Base-by-base conservation (phyloP, 495 filamentous ascomycete species). In the Penicillium cinerascens region DNA sequence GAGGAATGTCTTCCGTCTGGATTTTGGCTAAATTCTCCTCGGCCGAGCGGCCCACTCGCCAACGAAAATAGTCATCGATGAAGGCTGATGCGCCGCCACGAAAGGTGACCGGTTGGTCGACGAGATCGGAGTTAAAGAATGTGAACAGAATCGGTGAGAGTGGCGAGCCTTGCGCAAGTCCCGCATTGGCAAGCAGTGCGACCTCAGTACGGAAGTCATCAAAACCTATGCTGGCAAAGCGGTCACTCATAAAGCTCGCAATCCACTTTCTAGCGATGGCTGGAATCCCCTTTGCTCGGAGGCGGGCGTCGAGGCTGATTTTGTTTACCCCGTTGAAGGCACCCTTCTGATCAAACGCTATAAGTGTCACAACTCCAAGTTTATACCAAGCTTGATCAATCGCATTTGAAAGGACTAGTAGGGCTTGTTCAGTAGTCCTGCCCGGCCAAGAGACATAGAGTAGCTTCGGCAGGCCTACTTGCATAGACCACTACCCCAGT, bases 241-340 rank as follows among this genome's bases (percentile, higher is more conserved):
- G 58, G 21, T 56, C 52, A 20, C 46, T 57, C 41, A 65, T 61
- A 36, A 67, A 67, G 40, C 61, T 64, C 1, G 29, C 27, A 13
- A 67, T 63, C 63, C 50, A 70, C 21, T 51, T 49, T 49, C 64
- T 36, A 0, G 44, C 52, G 1, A 51, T 39, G 0, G 26, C 35
- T 9, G 57, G 61, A 23, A 69, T 67, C 5, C 61, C 18, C 42
- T 46, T 64, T 6, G 52, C 50, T 26, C 39, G 49, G 5, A 67
- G 48, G 3, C 36, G 43, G 26, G 37, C 13, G 26, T 66, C 55
- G 1, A 70, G 67, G 49, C 51, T 67, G 0, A 16, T 22, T 22
- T 54, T 42, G 15, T 64, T 66, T 1, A 70, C 62, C n/a, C 63
- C 55, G 35, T 69, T 64, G 41, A 69, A 69, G 23, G 60, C 66